A percentile compares a stretch with the other conserved stretches of the same genome.
Evolutionary conservation across 805 yeast genomes (phyloP).

Genomic region (Hyphopichia homilentoma): DNA sequence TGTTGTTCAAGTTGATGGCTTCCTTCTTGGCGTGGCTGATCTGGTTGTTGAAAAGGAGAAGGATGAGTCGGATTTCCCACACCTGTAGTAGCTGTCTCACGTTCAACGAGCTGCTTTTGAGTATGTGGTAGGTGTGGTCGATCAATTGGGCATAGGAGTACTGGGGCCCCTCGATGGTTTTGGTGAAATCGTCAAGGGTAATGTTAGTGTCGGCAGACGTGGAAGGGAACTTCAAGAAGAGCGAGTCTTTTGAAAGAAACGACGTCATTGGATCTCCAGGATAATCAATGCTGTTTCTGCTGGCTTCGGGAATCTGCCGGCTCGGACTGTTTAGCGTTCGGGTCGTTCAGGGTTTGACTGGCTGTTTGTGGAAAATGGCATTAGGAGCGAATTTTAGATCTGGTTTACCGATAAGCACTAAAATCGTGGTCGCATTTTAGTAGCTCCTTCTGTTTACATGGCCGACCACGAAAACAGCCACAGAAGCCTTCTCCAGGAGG

Average conservation of each 20-base stretch:
- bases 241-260: constrained; percentile 9
- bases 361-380: too few species aligned
- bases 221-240: constrained; percentile 14
- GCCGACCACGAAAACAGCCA: too few species aligned
- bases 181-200: constrained; percentile 2
- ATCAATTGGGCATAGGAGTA: constrained; percentile 7
- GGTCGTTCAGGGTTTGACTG: too few species aligned
- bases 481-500: constrained; percentile 23
- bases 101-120: constrained; percentile 7
- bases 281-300: too few species aligned
- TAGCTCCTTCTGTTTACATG: too few species aligned
- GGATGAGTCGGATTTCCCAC: constrained; percentile 36
- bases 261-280: constrained; percentile 5
- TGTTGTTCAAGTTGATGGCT: constrained; percentile 34
- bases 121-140: constrained; percentile 12
- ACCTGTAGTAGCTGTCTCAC: constrained; percentile 13
- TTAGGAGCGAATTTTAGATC: too few species aligned
- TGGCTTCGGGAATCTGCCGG: too few species aligned
- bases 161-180: neutral
- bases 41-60: constrained; percentile 27
- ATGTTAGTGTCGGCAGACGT: constrained; percentile 1
- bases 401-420: too few species aligned
- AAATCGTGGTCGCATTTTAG: too few species aligned
- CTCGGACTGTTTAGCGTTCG: too few species aligned
- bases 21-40: constrained; percentile 31